Evolutionary conservation across 768 basidiomycete species (phyloP), one percentile per base, ranked within the genome.

Genomic region (Pleurotus cornucopiae): DNA sequence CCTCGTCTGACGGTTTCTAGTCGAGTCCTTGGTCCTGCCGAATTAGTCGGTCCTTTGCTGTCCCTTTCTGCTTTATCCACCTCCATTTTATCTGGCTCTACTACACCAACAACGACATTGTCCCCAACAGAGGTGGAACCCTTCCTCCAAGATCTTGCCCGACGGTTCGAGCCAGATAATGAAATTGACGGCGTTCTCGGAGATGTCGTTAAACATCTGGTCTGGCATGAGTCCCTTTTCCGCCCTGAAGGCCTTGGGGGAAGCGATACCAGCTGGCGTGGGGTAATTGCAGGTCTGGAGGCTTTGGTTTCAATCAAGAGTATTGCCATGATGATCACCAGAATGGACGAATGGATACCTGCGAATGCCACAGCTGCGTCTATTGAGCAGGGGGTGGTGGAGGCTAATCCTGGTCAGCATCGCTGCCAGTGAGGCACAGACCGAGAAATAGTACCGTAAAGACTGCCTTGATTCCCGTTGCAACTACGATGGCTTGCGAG

Each of bases 231-330:
- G 39, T 85, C 82, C 14, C 75, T 91, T 9, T 80, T 79, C 64
- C 71, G 82, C 43, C 79, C 80, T 2, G 88, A 88, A 66, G 89
- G 90, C 21, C 71, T 92, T 43, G 82, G 80, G 20, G 88, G 87
- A 43, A 81, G 83, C 7, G 89, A 91, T 64, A 75, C 86, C 21
- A 81, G 80, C 58, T 99, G 97, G 97, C 79, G 95, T n/a, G 84
- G 85, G 21, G 85, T 93, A 14, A 69, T 95, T 9, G 79, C 85
- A 49, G 96, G 92, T 2, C 66, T 98, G 49, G 90, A 91, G 63
- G 82, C 82, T 6, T 77, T 99, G 26, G 83, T 89, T 2, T 83
- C 86, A 58, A 75, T 93, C 64, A 98, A 96, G 74, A 75, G 81
- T 54, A 85, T 98, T 54, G 96, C 95, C 14, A 69, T 75, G 2